Conservation (phyloP, 306 rosid genomes). For the Quercus robur region DNA sequence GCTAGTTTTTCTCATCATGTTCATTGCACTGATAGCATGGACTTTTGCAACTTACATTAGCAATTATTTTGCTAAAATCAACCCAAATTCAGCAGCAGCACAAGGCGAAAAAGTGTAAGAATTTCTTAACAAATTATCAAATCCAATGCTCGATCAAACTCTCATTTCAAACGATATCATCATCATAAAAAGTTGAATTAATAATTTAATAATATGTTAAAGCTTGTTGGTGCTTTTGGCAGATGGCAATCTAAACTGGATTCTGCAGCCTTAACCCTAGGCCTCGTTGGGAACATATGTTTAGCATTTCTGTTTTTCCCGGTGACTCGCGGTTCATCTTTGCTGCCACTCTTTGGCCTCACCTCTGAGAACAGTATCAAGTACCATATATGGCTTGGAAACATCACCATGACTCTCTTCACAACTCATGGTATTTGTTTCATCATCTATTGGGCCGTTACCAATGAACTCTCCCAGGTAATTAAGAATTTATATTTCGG, state of each 20-base stretch:
- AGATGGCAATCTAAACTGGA: slow-evolving; percentile 68
- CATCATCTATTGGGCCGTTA: slow-evolving; percentile 43
- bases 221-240: not conserved
- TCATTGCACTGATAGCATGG: slow-evolving; percentile 66
- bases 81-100: slow-evolving; percentile 34
- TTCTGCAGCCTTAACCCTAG: slow-evolving; percentile 34
- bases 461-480: slow-evolving; percentile 44
- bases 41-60: slow-evolving; percentile 35
- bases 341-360: slow-evolving; percentile 62
- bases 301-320: slow-evolving; percentile 66
- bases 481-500: not conserved
- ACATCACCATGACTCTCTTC: slow-evolving; percentile 54
- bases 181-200: too few species aligned
- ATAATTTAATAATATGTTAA: too few species aligned
- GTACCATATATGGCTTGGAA: slow-evolving; percentile 84
- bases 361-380: slow-evolving; percentile 68
- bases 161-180: too few species aligned
- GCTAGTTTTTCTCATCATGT: slow-evolving; percentile 54
- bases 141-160: not conserved
- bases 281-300: slow-evolving; percentile 54
- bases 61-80: slow-evolving; percentile 29
- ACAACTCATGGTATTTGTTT: slow-evolving; percentile 62
- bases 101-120: slow-evolving; percentile 50
- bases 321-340: slow-evolving; percentile 73
- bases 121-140: not conserved